These are phyloP conservation scores for Blumeriella jaapii DNA, from an alignment of 2,329 filamentous ascomycete species.

Conservation along the genomic window DNA sequence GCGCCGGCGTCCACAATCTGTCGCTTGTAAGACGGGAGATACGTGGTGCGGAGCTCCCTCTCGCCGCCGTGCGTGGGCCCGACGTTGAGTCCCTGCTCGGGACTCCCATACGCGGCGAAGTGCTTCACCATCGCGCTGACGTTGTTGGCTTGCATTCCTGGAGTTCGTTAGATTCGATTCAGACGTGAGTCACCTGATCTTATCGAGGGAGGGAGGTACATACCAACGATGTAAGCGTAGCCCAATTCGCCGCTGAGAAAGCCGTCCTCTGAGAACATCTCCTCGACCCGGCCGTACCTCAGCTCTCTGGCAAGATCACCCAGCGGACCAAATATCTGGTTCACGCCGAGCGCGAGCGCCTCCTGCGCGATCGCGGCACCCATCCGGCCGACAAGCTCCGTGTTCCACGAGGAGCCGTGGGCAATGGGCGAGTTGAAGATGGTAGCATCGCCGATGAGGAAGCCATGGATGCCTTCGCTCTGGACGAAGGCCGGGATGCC, in stretches of 20 bases:
- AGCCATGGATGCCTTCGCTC: constrained; percentile 64
- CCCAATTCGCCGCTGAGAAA: constrained; percentile 57
- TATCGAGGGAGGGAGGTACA: no score
- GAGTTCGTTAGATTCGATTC: constrained; percentile 27
- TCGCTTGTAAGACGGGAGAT: constrained; percentile 51
- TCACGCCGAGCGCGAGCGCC: constrained; percentile 54
- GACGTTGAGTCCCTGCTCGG: constrained; percentile 63
- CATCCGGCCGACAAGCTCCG: constrained; percentile 53
- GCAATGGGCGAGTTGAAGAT: constrained; percentile 71
- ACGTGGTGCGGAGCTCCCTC: constrained; percentile 42
- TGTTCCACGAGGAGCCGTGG: constrained; percentile 61
- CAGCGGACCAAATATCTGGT: constrained; percentile 61
- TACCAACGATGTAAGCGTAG: constrained; percentile 46
- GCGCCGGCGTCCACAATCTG: constrained; percentile 60
- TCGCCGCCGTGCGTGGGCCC: constrained; percentile 43
- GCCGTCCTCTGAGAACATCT: constrained; percentile 59
- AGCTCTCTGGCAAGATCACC: constrained; percentile 61
- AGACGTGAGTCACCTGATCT: background rate
- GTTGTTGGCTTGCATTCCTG: constrained; percentile 50
- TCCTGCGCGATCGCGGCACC: constrained; percentile 53
- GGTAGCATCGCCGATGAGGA: constrained; percentile 60
- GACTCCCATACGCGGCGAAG: constrained; percentile 56
- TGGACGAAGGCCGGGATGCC: constrained; percentile 66
- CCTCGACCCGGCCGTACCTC: constrained; percentile 62
- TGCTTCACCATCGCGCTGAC: constrained; percentile 68